Percentiles rank a stretch among this genome's conserved stretches.
Evolutionary conservation across 148 eudicot species (phyloP).

Genomic region (Rheum nobile): DNA sequence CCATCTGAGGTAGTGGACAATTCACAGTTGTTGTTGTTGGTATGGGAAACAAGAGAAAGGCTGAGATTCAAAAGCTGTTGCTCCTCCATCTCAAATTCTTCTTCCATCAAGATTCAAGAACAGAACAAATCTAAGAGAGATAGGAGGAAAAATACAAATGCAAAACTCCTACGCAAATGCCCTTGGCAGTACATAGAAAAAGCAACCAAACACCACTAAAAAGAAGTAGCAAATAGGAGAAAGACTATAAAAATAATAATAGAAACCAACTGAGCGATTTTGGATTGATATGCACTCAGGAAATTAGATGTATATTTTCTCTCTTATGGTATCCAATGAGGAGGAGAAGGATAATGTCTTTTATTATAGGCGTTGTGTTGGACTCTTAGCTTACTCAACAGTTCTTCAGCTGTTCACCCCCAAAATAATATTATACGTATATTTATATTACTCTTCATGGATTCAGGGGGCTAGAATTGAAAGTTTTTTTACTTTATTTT

Average conservation of each 20-base stretch:
- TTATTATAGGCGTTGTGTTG: not conserved
- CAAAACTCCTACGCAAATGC: constrained; percentile 21
- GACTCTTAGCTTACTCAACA: constrained; percentile 10
- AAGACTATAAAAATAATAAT: not conserved
- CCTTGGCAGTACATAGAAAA: constrained; percentile 14
- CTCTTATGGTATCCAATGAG: constrained; percentile 15
- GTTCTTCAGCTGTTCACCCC: constrained; percentile 7
- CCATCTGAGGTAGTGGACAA: not conserved
- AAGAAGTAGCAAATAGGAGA: constrained; percentile 1
- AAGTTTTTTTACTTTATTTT: not conserved
- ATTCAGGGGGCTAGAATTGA: not conserved
- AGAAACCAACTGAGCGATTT: not conserved
- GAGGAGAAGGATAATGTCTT: constrained; percentile 5
- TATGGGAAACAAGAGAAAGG: constrained; percentile 24
- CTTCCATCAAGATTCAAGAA: not conserved
- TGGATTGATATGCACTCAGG: not conserved
- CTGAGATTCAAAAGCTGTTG: constrained; percentile 45
- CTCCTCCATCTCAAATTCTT: constrained; percentile 6
- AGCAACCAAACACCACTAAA: constrained; percentile 18
- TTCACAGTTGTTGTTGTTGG: constrained; percentile 3
- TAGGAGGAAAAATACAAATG: constrained; percentile 8
- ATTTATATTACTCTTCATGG: not conserved
- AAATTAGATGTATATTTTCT: not conserved
- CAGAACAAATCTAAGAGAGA: not conserved
- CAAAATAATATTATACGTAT: not conserved